A percentile compares a stretch with the other conserved stretches of the same genome.
phyloP scores from a whole-genome alignment of 2,329 filamentous ascomycete genomes.

The Diaporthe sp. region DNA sequence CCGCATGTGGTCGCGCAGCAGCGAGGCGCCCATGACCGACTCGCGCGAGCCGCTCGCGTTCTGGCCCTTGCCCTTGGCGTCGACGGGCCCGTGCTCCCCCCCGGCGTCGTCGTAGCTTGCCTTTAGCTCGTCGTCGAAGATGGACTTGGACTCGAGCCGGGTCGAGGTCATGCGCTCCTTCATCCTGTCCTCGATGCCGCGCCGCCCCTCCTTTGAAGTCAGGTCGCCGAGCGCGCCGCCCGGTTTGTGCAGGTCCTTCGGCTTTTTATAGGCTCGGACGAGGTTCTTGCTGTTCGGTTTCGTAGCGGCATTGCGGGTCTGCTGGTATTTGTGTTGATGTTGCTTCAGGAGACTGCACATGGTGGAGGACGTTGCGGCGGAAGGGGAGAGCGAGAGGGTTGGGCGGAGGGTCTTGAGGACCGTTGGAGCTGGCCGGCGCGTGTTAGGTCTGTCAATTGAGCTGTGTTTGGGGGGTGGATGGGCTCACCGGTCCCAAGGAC shows the following conservation, averaged over 20 bases:
- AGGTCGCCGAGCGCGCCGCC: constrained; percentile 42
- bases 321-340: constrained; percentile 19
- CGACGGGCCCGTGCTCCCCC: constrained; percentile 36
- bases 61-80: constrained; percentile 54
- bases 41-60: constrained; percentile 46
- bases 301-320: constrained; percentile 30
- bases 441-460: constrained; percentile 24
- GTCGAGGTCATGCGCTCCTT: constrained; percentile 59
- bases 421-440: constrained; percentile 35
- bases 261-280: constrained; percentile 50
- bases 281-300: constrained; percentile 48
- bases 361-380: constrained; percentile 9
- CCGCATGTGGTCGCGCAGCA: constrained; percentile 67
- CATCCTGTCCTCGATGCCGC: constrained; percentile 58
- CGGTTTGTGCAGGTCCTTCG: constrained; percentile 42
- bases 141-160: constrained; percentile 63
- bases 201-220: constrained; percentile 49
- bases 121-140: constrained; percentile 73
- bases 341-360: constrained; percentile 26
- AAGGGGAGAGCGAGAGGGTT: constrained; percentile 37
- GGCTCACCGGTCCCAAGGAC: constrained; percentile 70
- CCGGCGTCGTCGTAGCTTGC: constrained; percentile 45
- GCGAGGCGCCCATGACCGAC: constrained; percentile 48
- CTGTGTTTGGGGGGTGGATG: constrained; percentile 42
- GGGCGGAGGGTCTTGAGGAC: constrained; percentile 41